Conservation (phyloP, 2,329 filamentous ascomycete species). For the Endoconidiophora polonica region DNA sequence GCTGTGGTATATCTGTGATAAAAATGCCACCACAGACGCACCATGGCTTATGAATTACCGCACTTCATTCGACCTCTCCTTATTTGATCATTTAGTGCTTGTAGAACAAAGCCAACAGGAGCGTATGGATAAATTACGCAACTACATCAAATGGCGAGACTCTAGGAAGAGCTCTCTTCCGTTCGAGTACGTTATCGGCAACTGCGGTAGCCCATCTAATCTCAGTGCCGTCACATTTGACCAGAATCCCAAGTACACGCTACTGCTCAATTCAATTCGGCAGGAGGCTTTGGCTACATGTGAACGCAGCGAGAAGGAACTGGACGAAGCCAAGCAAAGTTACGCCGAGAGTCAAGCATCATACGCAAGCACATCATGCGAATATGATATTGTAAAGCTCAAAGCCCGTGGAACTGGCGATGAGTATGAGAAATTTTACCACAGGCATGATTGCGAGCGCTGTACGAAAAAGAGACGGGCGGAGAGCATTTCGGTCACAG, state of each 20-base stretch:
- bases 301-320: too few species aligned
- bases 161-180: not conserved
- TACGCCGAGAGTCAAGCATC: too few species aligned
- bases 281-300: too few species aligned
- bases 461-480: too few species aligned
- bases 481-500: too few species aligned
- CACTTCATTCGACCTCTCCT: not conserved
- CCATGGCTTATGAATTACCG: not conserved
- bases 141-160: constrained; percentile 19
- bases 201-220: not conserved
- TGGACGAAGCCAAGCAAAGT: too few species aligned
- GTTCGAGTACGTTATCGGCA: not conserved
- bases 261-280: not conserved
- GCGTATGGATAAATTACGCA: constrained; percentile 29
- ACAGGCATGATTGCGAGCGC: too few species aligned
- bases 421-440: too few species aligned
- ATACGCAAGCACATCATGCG: too few species aligned
- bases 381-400: too few species aligned
- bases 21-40: not conserved
- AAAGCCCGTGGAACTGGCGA: too few species aligned
- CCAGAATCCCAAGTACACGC: not conserved
- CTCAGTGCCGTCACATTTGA: not conserved
- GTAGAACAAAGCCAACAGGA: constrained; percentile 27
- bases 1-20: not conserved
- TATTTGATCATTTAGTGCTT: constrained; percentile 30